Conservation (phyloP, 441 rosid genomes). For the Bruguiera hainesii region DNA sequence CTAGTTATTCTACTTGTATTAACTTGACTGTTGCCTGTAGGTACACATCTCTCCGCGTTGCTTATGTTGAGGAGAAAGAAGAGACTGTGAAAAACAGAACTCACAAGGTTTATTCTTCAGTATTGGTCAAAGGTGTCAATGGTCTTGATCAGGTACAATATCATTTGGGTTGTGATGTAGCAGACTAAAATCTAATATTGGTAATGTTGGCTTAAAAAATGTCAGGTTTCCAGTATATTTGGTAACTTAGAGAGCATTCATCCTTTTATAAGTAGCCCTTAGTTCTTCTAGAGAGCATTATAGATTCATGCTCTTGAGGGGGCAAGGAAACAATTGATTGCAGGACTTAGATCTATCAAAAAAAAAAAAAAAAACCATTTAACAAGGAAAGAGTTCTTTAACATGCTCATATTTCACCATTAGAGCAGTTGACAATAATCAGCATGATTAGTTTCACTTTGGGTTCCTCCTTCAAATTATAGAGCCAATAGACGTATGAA, state of each 20-base stretch:
- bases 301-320: neutral
- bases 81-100: constrained; percentile 40
- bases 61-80: constrained; percentile 97
- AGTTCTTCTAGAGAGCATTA: neutral
- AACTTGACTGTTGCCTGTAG: constrained; percentile 37
- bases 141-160: constrained; percentile 70
- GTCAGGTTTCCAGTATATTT: neutral
- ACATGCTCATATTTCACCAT: no score
- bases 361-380: no score
- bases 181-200: neutral
- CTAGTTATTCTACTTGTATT: constrained; percentile 21
- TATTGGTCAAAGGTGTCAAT: constrained; percentile 82
- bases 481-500: neutral
- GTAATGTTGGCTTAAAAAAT: constrained; percentile 5
- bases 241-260: neutral
- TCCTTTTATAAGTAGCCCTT: neutral
- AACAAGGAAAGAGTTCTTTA: no score
- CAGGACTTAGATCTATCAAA: neutral
- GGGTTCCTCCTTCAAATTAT: neutral
- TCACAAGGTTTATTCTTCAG: constrained; percentile 69
- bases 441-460: no score
- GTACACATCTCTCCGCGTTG: constrained; percentile 92
- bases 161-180: constrained; percentile 6
- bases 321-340: neutral
- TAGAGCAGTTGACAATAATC: no score